Percentiles rank a stretch among this genome's conserved stretches.
These are phyloP conservation scores for Zygoascus hellenicus DNA, from an alignment of 1,139 yeast species.

Conservation along the genomic window DNA sequence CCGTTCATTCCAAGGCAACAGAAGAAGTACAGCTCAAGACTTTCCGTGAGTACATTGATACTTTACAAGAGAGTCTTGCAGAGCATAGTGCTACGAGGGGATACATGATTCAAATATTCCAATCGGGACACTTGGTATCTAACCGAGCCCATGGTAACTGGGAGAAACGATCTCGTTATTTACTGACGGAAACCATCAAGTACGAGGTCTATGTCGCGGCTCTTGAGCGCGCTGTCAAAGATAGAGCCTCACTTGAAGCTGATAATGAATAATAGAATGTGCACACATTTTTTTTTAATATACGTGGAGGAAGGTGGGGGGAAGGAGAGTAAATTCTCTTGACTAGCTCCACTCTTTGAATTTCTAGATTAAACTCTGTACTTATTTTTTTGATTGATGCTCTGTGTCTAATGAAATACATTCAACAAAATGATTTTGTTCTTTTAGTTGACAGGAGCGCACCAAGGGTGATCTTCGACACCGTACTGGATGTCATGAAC, in stretches of 20 bases:
- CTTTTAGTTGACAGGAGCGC: constrained; percentile 8
- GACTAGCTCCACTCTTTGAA: too few species aligned
- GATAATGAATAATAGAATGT: not conserved
- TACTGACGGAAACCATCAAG: constrained; percentile 31
- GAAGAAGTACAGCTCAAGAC: constrained; percentile 29
- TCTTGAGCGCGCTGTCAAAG: constrained; percentile 25
- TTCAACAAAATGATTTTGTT: not conserved
- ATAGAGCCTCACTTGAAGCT: constrained; percentile 9
- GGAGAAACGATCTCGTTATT: constrained; percentile 30
- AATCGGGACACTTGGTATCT: constrained; percentile 24
- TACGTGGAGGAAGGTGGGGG: not conserved
- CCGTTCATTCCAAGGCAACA: constrained; percentile 23
- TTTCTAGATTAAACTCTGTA: not conserved
- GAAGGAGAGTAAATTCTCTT: too few species aligned
- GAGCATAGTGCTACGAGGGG: constrained; percentile 26
- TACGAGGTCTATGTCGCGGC: constrained; percentile 29
- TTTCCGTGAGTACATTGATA: constrained; percentile 22
- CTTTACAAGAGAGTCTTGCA: constrained; percentile 24
- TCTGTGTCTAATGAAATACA: not conserved
- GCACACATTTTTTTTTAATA: not conserved
- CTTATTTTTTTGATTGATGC: too few species aligned
- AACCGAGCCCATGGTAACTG: constrained; percentile 32
- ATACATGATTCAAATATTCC: constrained; percentile 24
- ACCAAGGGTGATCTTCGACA: constrained; percentile 52
- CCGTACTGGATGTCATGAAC: constrained; percentile 88